Base-by-base conservation (phyloP, 2,329 filamentous ascomycete species). In the Pseudogymnoascus sp. region DNA sequence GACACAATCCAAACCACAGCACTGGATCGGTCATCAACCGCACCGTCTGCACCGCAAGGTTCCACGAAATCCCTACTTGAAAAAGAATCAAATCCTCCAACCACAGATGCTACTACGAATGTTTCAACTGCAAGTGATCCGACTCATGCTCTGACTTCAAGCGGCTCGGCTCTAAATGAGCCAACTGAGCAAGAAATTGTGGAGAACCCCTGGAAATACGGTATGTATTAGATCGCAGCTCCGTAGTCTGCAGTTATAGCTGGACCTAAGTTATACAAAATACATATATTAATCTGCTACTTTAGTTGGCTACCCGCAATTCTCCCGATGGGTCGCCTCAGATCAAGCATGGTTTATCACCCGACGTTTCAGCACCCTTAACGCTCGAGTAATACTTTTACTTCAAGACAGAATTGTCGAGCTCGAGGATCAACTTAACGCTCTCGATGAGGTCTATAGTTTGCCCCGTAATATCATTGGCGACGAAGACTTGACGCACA, bases 391-490 rank as follows among this genome's bases (percentile, higher is more conserved):
- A 25, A 51, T 65, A 10, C 63, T 66, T 14, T 8, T 23, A 4
- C 48, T 66, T 6, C 61, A 66, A 61, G 48, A 65, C 25, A 57
- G 62, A 6, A 62, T 66, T 45, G 43, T 57, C 14, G n/a, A 43
- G 23, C 37, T 66, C 3, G 65, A 48, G 13, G 21, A 48, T 7
- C 13, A 48, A 25, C 43, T 48, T 23, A 48, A 48, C 13, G 21
- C 14, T 13, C 21, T 13, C 7, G 43, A 48, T n/a, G 11, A 25
- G 11, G 6, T 48, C 23, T n/a, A 6, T 48, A 23, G 43, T 14
- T 8, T 31, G 28, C 28, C 28, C 28, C 28, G 28, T 31, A 31
- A 31, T 31, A 31, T 31, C 10, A 31, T 31, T 10, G 28, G 28
- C 28, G 28, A 31, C 28, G 28, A 31, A 31, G 28, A 31, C 28